phyloP scores from a whole-genome alignment of 2,329 filamentous ascomycete genomes.

The Taxawa tesnikishii region DNA sequence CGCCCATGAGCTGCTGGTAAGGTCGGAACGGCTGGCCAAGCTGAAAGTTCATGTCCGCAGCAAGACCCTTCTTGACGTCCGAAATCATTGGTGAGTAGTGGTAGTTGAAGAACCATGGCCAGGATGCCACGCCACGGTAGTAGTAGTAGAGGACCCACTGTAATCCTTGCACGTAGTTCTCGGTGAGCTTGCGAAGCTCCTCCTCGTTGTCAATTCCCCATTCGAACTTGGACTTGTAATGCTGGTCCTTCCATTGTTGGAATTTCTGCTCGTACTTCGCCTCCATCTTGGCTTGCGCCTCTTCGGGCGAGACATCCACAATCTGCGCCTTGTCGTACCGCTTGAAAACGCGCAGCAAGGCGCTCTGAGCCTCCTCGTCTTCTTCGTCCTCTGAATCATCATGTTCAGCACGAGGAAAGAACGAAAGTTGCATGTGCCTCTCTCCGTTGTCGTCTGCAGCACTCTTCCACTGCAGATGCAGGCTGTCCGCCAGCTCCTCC shows the following conservation, averaged over 20 bases:
- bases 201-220: slow-evolving; percentile 74
- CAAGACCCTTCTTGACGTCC: slow-evolving; percentile 79
- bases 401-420: slow-evolving; percentile 39
- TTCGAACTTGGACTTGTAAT: slow-evolving; percentile 83
- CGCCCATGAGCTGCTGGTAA: slow-evolving; percentile 96
- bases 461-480: slow-evolving; percentile 54
- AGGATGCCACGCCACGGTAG: slow-evolving; percentile 91
- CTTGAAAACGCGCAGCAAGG: slow-evolving; percentile 73
- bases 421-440: slow-evolving; percentile 51
- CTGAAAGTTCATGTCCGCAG: slow-evolving; percentile 80
- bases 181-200: slow-evolving; percentile 69
- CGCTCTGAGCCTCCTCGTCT: slow-evolving; percentile 74
- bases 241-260: slow-evolving; percentile 82
- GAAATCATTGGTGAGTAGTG: slow-evolving; percentile 98
- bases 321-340: slow-evolving; percentile 85
- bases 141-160: slow-evolving; percentile 99
- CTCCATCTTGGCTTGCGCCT: slow-evolving; percentile 67
- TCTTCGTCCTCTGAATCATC: slow-evolving; percentile 53
- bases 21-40: slow-evolving; percentile 91
- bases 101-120: slow-evolving; percentile 96
- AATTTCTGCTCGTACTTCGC: slow-evolving; percentile 86
- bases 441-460: slow-evolving; percentile 52
- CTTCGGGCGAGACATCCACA: slow-evolving; percentile 64
- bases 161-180: slow-evolving; percentile 94
- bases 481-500: slow-evolving; percentile 65